Conservation (phyloP, 2,329 filamentous ascomycete genomes). For the Sporothrix variecibatus region DNA sequence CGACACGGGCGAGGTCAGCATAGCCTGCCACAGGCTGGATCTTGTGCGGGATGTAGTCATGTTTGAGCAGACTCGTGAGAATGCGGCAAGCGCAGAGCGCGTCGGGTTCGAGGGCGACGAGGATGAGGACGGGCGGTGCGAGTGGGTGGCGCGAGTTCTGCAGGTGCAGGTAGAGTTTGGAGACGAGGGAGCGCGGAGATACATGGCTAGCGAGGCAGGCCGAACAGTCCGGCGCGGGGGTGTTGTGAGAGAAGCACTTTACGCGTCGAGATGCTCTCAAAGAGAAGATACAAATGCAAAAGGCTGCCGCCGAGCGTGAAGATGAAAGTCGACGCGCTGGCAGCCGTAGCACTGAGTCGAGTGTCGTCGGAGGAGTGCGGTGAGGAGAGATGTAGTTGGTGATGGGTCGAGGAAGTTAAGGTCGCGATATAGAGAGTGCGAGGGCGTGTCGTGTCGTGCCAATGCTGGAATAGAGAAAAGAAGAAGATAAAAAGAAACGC, state of each 20-base stretch:
- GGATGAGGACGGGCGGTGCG: slow-evolving; percentile 85
- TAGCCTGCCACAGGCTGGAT: slow-evolving; percentile 94
- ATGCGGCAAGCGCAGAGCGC: slow-evolving; percentile 95
- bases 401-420: neutral
- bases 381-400: neutral
- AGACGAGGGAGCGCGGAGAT: slow-evolving; percentile 86
- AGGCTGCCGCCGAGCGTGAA: slow-evolving; percentile 6
- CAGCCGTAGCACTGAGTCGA: neutral
- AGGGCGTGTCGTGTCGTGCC: neutral
- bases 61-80: slow-evolving; percentile 86
- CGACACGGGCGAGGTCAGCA: slow-evolving; percentile 79
- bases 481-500: neutral
- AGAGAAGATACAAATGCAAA: neutral
- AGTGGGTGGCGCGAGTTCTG: slow-evolving; percentile 84
- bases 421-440: neutral
- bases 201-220: slow-evolving; percentile 61
- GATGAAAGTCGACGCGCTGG: slow-evolving; percentile 1
- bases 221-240: slow-evolving; percentile 25
- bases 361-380: neutral
- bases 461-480: neutral
- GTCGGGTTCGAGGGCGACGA: slow-evolving; percentile 92
- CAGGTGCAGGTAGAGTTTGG: slow-evolving; percentile 88
- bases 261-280: slow-evolving; percentile 36
- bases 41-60: slow-evolving; percentile 97
- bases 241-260: slow-evolving; percentile 23